Evolutionary conservation across 1,284 basidiomycete species (phyloP), one percentile per base, ranked within the genome.

Genomic region (Marasmius tenuissimus): DNA sequence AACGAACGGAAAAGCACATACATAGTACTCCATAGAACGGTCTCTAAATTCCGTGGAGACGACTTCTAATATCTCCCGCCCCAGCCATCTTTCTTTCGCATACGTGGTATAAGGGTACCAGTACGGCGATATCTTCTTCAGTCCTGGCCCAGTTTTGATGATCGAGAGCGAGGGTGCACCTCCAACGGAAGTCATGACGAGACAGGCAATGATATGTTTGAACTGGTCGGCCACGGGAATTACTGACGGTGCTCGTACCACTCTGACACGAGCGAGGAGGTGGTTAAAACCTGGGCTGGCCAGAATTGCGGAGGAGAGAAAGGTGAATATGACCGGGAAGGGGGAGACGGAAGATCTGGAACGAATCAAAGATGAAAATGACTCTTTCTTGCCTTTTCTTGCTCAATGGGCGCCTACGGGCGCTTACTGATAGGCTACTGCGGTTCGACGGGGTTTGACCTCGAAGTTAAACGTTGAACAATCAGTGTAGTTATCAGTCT

Each of bases 41-140:
- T 96, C 94, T 57, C 94, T 80, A 72, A 96, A 97, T 73, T 97
- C 94, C 0, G 94, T 94, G 0, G 90, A 93, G 27, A 96, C 87
- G 48, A 95, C 87, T 73, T 95, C 93, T 34, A 95, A 75, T 39
- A 97, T 82, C 71, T 95, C 92, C 34, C 95, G 81, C 18, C 91
- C 88, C 54, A 93, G 82, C 93, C 93, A 98, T 35, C 96, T 84
- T 64, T 89, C 85, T 76, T 98, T 98, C 27, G 94, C 93, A 85
- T 92, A 96, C 0, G 95, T 97, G 20, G 88, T 90, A 74, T 95
- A 92, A 1, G 90, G 87, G 69, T 90, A 89, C 91, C 91, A 93
- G 70, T 93, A 93, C 0, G 91, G 86, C 20, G 86, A 74, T 54
- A 91, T 83, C 71, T 91, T 89, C 72, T 87, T 89, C 60, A 93